A percentile compares a stretch with the other conserved stretches of the same genome.
Evolutionary conservation across 2,329 filamentous ascomycete genomes (phyloP).

Genomic region (Chaetomiaceae sp.): DNA sequence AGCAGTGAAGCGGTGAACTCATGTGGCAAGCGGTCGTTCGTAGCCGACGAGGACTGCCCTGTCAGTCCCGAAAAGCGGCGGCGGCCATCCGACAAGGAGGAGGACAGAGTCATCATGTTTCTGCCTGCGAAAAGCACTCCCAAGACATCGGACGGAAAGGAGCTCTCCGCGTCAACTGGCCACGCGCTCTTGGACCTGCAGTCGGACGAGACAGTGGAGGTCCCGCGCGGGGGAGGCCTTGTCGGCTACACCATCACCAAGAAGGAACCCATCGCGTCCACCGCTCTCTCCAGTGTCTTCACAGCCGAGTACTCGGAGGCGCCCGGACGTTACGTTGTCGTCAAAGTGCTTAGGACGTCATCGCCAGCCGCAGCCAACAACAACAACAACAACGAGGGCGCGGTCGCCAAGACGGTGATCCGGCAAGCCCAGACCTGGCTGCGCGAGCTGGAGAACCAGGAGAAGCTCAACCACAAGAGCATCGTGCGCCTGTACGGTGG

Average conservation of each 20-base stretch:
- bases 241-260: constrained; percentile 52
- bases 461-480: constrained; percentile 48
- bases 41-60: constrained; percentile 37
- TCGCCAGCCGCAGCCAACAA: constrained; percentile 28
- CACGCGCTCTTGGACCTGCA: constrained; percentile 48
- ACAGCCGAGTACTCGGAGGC: constrained; percentile 48
- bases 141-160: constrained; percentile 38
- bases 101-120: constrained; percentile 51
- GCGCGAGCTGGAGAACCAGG: constrained; percentile 51
- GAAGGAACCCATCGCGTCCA: constrained; percentile 50
- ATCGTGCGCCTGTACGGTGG: constrained; percentile 54
- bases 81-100: constrained; percentile 29
- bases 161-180: constrained; percentile 39
- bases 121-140: constrained; percentile 44
- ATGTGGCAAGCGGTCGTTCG: constrained; percentile 47
- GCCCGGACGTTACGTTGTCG: constrained; percentile 49
- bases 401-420: constrained; percentile 50
- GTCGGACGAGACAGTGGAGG: constrained; percentile 42
- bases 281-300: constrained; percentile 50
- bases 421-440: constrained; percentile 55
- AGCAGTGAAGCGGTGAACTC: constrained; percentile 34
- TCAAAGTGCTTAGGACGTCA: constrained; percentile 55
- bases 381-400: constrained; percentile 37
- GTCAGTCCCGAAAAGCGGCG: constrained; percentile 37
- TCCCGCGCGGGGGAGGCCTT: constrained; percentile 45